Base-by-base conservation (phyloP, 768 basidiomycete species). In the Phaffia tasmanica region DNA sequence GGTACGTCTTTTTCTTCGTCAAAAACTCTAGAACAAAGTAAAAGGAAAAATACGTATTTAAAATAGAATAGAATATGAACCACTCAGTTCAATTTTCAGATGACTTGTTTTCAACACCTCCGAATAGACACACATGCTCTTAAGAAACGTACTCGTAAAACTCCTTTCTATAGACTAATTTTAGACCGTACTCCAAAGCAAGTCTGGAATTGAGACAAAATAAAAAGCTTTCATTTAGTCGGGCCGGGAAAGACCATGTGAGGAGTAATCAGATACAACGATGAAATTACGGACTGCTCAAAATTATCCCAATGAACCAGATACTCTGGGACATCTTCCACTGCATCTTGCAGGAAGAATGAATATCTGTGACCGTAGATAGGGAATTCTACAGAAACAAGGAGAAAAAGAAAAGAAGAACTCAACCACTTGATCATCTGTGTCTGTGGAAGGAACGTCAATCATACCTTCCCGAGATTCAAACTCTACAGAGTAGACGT, bases 291-390 rank as follows among this genome's bases (percentile, higher is more conserved):
- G 71, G 70, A 95, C 92, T 82, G 77, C 35, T 87, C 85, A 74
- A 98, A 98, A 72, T 86, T 86, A 55, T 89, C 86, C 94, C 94
- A 99, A 68, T 84, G 82, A n/a, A 99, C 95, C 59, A 99, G 80
- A 73, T 93, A 99, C 76, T 99, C 95, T 6, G 94, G 93, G 23
- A 97, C 94, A 72, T 98, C 85, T 70, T 93, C 94, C 1, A 99
- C 94, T 4, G 95, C 95, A 72, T 98, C 95, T 73, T 84, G 79
- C 29, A 99, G 83, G 78, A 83, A 95, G 79, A 99, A 99, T 77
- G 83, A 86, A 75, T 99, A 99, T 62, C 87, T 85, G 76, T 97
- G 89, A 2, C 95, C 95, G 30, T 55, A 74, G 87, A 98, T 19
- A 46, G 84, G 81, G 70, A 55, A 64, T 5, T 63, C 42, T 35